Percentiles rank a stretch among this genome's conserved stretches.
These are phyloP conservation scores for Aspergillus felis DNA, from an alignment of 2,329 filamentous ascomycete genomes.

Conservation along the genomic window DNA sequence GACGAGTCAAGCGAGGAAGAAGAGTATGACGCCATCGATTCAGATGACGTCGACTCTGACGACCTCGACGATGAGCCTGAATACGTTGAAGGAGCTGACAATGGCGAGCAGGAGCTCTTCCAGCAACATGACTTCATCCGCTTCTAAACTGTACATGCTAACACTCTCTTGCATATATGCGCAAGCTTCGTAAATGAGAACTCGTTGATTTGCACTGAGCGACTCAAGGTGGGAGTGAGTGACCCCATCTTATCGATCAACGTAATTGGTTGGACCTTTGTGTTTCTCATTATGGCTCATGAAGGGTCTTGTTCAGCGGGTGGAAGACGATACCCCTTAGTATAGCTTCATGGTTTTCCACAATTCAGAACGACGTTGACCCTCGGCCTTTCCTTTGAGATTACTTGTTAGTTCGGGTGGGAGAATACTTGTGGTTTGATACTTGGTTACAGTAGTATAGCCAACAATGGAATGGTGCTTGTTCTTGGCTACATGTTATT, in stretches of 20 bases:
- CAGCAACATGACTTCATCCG: slow-evolving; percentile 53
- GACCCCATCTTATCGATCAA: background rate
- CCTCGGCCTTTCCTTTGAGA: background rate
- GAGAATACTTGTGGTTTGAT: background rate
- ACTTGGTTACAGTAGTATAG: background rate
- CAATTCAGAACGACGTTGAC: background rate
- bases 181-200: background rate
- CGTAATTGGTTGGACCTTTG: background rate
- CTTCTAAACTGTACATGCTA: slow-evolving; percentile 33
- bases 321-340: background rate
- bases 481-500: background rate
- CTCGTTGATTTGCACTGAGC: background rate
- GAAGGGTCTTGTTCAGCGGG: background rate
- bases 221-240: background rate
- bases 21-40: slow-evolving; percentile 59
- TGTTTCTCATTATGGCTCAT: background rate
- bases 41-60: slow-evolving; percentile 71
- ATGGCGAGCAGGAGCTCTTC: slow-evolving; percentile 41
- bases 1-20: slow-evolving; percentile 79
- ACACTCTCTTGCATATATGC: background rate
- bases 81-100: slow-evolving; percentile 34
- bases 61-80: slow-evolving; percentile 42
- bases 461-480: background rate
- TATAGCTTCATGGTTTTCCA: background rate
- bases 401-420: background rate